Percentiles rank a stretch among this genome's conserved stretches.
These are phyloP conservation scores for Boletus fagicola DNA, from an alignment of 768 basidiomycete genomes.

Conservation along the genomic window DNA sequence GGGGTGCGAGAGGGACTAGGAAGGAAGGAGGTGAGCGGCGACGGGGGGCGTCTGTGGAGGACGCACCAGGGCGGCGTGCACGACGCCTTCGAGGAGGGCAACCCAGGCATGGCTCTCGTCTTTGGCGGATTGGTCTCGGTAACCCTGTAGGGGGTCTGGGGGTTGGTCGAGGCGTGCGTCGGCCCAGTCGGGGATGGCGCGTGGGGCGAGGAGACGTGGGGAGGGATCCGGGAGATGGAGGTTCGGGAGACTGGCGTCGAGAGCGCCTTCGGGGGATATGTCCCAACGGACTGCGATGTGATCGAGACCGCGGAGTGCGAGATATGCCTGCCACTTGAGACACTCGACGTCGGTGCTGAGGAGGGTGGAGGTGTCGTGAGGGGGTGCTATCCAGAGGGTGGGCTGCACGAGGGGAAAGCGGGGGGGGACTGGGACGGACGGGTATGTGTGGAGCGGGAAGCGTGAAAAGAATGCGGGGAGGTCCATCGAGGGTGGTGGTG, in stretches of 20 bases:
- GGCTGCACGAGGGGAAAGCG: conserved; percentile 34
- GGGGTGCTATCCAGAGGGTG: conserved; percentile 67
- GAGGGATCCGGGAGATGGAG: conserved; percentile 54
- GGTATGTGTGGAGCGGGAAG: conserved; percentile 60
- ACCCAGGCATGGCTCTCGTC: conserved; percentile 86
- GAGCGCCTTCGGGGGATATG: conserved; percentile 63
- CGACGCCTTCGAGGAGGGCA: conserved; percentile 68
- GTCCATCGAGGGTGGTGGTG: conserved; percentile 35
- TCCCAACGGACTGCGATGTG: conserved; percentile 62
- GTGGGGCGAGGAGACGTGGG: conserved; percentile 57
- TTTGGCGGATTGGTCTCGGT: conserved; percentile 52
- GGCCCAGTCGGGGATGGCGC: conserved; percentile 73
- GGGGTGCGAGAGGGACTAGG: conserved; percentile 51
- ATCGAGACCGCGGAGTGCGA: conserved; percentile 55
- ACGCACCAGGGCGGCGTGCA: conserved; percentile 74
- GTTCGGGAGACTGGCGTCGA: conserved; percentile 68
- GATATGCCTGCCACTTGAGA: conserved; percentile 86
- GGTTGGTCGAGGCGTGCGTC: conserved; percentile 47
- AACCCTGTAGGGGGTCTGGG: conserved; percentile 60
- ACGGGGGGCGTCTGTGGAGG: neutral
- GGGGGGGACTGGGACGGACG: conserved; percentile 36
- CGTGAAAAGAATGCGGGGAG: conserved; percentile 46
- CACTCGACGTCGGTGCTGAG: conserved; percentile 82
- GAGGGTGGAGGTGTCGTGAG: conserved; percentile 30
- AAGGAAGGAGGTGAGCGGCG: conserved; percentile 4